Evolutionary conservation across 164 flowering plant genomes (phyloP).

Genomic region (Macadamia tetraphylla): DNA sequence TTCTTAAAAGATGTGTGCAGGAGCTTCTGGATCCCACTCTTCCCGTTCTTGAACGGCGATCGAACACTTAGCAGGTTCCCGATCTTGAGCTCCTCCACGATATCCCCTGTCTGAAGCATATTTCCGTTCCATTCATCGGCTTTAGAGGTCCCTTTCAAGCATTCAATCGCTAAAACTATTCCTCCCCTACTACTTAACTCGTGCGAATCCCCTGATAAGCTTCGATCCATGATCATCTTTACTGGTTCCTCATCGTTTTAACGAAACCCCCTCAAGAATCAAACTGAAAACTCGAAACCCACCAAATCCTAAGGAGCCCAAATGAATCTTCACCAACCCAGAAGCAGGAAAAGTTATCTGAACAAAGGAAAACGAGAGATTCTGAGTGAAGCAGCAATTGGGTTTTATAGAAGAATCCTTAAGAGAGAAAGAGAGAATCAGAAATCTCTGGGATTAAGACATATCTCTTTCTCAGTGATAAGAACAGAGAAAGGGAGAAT

Average conservation of each 20-base stretch:
- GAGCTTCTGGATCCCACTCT: slow-evolving; percentile 65
- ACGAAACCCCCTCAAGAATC: background rate
- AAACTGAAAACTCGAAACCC: background rate
- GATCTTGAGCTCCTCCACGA: slow-evolving; percentile 72
- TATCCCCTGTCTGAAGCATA: slow-evolving; percentile 88
- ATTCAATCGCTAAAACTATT: slow-evolving; percentile 67
- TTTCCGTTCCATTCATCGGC: slow-evolving; percentile 90
- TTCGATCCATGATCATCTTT: slow-evolving; percentile 40
- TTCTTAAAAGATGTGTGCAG: slow-evolving; percentile 58
- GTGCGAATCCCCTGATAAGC: slow-evolving; percentile 3
- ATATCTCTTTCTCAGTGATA: no score
- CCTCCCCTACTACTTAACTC: background rate
- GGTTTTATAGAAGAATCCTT: no score
- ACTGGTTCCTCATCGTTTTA: background rate
- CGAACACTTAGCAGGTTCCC: slow-evolving; percentile 28
- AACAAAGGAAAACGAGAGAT: no score
- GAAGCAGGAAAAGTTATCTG: no score
- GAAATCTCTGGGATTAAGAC: no score
- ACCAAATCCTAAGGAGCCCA: no score
- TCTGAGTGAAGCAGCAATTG: no score
- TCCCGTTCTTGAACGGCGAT: slow-evolving; percentile 73
- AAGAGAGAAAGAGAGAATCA: no score
- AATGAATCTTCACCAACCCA: no score
- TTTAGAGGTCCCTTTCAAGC: slow-evolving; percentile 74
- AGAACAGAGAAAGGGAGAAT: no score